Conservation (phyloP, 495 filamentous ascomycete species). For the Pyrenopolyporus hunteri region DNA sequence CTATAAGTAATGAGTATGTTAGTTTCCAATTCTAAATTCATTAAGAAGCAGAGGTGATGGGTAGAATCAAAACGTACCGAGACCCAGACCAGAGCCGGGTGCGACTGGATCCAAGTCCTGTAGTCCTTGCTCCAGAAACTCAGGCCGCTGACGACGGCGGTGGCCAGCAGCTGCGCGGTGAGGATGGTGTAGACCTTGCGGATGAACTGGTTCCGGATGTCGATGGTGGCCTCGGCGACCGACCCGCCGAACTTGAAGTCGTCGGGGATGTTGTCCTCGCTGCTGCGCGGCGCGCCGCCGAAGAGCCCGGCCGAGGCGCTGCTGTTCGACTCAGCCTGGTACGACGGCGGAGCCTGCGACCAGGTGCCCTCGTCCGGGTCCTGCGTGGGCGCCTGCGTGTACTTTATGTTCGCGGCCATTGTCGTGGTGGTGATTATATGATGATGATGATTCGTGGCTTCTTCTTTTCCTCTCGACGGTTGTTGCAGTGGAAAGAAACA, state of each 20-base stretch:
- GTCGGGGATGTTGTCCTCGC: constrained; percentile 91
- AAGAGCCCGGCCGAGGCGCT: constrained; percentile 50
- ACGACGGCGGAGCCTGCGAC: constrained; percentile 85
- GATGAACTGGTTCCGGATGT: constrained; percentile 97
- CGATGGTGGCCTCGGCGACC: constrained; percentile 89
- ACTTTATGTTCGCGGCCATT: constrained; percentile 75
- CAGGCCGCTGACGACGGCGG: constrained; percentile 77
- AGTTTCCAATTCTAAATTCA: constrained; percentile 8
- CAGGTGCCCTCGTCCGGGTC: constrained; percentile 72
- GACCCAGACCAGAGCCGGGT: constrained; percentile 83
- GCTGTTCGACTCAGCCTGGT: constrained; percentile 57
- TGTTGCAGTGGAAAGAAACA: neutral
- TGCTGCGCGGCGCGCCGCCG: constrained; percentile 65
- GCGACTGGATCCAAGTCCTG: constrained; percentile 83
- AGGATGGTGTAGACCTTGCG: constrained; percentile 71
- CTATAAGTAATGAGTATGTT: constrained; percentile 29
- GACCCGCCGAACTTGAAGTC: constrained; percentile 98
- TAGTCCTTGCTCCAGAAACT: constrained; percentile 83
- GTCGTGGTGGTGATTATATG: neutral
- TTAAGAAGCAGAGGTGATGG: constrained; percentile 7
- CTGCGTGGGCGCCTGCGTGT: constrained; percentile 72
- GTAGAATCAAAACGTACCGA: constrained; percentile 56
- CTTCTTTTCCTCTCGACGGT: neutral
- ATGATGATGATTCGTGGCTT: too few relatives aligned
- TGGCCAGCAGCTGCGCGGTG: constrained; percentile 87